Evolutionary conservation across 805 yeast species (phyloP), one percentile per base, ranked within the genome.

Genomic region (Metschnikowia lachancei): DNA sequence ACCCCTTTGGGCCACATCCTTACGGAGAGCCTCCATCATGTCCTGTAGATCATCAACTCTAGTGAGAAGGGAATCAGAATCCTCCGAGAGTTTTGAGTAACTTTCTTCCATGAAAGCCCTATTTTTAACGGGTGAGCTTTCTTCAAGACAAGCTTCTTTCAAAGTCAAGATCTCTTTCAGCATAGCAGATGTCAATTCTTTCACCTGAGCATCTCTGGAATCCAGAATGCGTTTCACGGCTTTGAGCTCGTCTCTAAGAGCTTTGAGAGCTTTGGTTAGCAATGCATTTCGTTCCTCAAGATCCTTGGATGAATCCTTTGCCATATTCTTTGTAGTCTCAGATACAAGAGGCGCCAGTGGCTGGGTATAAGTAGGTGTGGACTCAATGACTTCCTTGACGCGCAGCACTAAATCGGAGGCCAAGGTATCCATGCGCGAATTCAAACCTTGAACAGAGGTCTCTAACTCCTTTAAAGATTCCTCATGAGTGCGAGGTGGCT

Each of bases 11-110:
- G 96, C 95, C 12, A 94, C 96, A 66, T 91, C 98, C 55, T 88
- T 83, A 45, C 97, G 74, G 45, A 92, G 69, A 0, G 87, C 87
- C 60, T 94, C 99, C 62, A 94, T 87, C 9, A 87, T 66, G 65
- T 94, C 99, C 60, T 91, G 97, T 16, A 94, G 69, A 54, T 89
- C 97, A 62, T 94, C 99, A 4, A 92, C 92, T 52, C 76, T 79
- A 0, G 92, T 82, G 29, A 94, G 73, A 9, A 94, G 66, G 0
- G 62, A 58, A 61, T 89, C 96, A 7, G 95, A 83, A 13, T 87
- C 91, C 37, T 78, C 80, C 7, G 95, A 86, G 19, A 94, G 72
- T 56, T 80, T 82, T 4, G 69, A 61, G 59, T 87, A 89, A 44
- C 96, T 86, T 14, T 76, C 76, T 36, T 83, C 89, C 83, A 94